A percentile compares a stretch with the other conserved stretches of the same genome.
Evolutionary conservation across 2,329 filamentous ascomycete species (phyloP).

Genomic region (Rugonectria rugulosa): DNA sequence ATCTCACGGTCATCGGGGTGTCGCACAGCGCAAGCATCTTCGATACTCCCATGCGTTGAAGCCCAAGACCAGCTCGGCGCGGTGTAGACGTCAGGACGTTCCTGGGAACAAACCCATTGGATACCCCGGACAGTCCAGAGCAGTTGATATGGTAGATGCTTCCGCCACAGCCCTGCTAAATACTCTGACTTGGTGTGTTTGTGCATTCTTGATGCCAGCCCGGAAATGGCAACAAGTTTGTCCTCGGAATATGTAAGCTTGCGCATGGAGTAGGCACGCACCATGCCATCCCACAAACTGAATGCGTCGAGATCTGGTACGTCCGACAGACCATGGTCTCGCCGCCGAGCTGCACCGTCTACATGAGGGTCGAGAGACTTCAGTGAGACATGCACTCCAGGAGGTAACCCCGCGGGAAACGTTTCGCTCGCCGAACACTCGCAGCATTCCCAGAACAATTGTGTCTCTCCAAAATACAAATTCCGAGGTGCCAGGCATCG

Average conservation of each 20-base stretch:
- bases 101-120: background rate
- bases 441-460: constrained; percentile 6
- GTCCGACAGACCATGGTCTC: background rate
- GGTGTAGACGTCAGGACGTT: background rate
- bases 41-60: background rate
- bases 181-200: background rate
- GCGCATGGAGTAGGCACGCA: background rate
- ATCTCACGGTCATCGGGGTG: constrained; percentile 1
- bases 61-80: constrained; percentile 7
- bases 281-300: background rate
- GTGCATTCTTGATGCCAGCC: background rate
- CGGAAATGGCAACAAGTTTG: constrained; percentile 1
- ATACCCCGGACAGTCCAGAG: background rate
- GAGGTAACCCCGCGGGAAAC: background rate
- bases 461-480: background rate
- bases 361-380: background rate
- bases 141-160: constrained; percentile 2
- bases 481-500: constrained; percentile 2
- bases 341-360: background rate
- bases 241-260: background rate
- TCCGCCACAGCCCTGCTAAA: background rate
- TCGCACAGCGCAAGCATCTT: background rate
- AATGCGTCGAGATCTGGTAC: background rate
- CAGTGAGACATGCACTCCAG: background rate
- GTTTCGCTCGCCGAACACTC: constrained; percentile 1